Conservation (phyloP, 257 asterid species). For the Capsicum rhomboideum region DNA sequence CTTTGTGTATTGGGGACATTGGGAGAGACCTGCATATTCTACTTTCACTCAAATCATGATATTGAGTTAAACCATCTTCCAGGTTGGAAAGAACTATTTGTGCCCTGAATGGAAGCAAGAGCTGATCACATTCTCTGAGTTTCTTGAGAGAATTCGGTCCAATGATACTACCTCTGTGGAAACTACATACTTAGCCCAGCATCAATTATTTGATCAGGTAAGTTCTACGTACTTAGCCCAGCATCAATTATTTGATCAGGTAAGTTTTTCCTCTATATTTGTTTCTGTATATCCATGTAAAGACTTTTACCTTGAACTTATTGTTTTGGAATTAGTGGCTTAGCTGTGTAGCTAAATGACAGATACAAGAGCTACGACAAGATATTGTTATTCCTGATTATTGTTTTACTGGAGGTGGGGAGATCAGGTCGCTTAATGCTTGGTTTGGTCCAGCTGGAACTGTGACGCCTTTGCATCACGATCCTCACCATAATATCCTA, state of each 20-base stretch:
- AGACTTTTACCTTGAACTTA: not conserved
- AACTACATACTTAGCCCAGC: slow-evolving; percentile 81
- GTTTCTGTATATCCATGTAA: not conserved
- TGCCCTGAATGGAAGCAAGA: slow-evolving; percentile 73
- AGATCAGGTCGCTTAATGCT: slow-evolving; percentile 82
- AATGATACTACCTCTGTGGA: slow-evolving; percentile 30
- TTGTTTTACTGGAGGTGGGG: slow-evolving; percentile 91
- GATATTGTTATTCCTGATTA: slow-evolving; percentile 91
- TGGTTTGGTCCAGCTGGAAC: slow-evolving; percentile 98
- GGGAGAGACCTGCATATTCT: not conserved
- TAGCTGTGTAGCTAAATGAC: slow-evolving; percentile 16
- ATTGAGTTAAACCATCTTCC: slow-evolving; percentile 1
- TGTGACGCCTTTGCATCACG: slow-evolving; percentile 96
- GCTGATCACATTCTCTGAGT: slow-evolving; percentile 81
- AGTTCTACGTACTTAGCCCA: slow-evolving; percentile 78
- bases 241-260: slow-evolving; percentile 96
- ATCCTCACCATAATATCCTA: slow-evolving; percentile 95
- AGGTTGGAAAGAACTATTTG: slow-evolving; percentile 60
- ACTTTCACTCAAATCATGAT: not conserved
- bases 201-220: slow-evolving; percentile 91
- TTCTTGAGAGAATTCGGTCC: slow-evolving; percentile 70
- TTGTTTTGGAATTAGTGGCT: not conserved
- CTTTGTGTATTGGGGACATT: not conserved
- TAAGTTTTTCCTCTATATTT: not conserved
- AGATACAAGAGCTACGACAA: slow-evolving; percentile 81